Conservation (phyloP, 371 early-diverging fungal genomes). For the Saksenaea vasiformis region DNA sequence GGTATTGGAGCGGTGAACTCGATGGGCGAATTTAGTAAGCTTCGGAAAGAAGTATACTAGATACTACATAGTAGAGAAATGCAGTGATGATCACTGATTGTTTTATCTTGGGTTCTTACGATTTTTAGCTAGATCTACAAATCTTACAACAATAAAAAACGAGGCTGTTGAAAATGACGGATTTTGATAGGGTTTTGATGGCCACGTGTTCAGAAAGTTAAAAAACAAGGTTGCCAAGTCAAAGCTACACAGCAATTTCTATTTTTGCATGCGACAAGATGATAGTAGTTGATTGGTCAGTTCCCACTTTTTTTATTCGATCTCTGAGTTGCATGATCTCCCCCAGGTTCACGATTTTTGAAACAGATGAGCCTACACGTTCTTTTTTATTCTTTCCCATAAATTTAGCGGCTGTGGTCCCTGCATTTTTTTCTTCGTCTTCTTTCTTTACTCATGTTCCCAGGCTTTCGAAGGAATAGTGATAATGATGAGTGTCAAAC, state of each 20-base stretch:
- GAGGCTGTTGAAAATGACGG: not conserved
- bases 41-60: not conserved
- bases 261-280: not conserved
- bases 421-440: not conserved
- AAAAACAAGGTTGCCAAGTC: not conserved
- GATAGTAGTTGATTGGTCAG: not conserved
- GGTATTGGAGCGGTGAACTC: slow-evolving; percentile 87
- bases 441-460: not conserved
- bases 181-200: not conserved
- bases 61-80: not conserved
- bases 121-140: not conserved
- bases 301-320: not conserved
- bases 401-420: not conserved
- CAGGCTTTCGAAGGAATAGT: not conserved
- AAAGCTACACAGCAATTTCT: not conserved
- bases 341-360: not conserved
- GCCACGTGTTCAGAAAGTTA: not conserved
- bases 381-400: not conserved
- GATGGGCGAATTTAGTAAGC: slow-evolving; percentile 66
- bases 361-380: not conserved
- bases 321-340: not conserved
- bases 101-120: not conserved
- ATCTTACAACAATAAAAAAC: not conserved
- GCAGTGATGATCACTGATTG: not conserved
- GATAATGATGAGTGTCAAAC: not conserved